Evolutionary conservation across 306 rosid genomes (phyloP).

Genomic region (Gleditsia sinensis): DNA sequence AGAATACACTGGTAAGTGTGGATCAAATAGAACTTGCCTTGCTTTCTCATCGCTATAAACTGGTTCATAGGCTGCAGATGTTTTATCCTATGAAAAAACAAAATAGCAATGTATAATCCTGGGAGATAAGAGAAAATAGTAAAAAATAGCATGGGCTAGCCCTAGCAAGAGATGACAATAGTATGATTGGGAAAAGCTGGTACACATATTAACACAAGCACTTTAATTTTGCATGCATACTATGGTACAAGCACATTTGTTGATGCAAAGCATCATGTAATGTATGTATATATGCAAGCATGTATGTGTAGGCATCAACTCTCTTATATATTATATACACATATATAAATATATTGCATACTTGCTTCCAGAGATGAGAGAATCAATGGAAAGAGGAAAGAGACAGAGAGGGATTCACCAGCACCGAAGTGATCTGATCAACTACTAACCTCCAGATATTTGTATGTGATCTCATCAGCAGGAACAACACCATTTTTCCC

Average conservation of each 20-base stretch:
- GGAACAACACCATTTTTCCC: conserved; percentile 84
- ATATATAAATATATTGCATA: neutral
- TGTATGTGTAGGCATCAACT: neutral
- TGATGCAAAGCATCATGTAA: neutral
- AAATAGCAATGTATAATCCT: neutral
- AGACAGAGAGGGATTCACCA: neutral
- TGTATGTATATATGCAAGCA: neutral
- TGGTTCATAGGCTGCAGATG: conserved; percentile 44
- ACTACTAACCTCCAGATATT: conserved; percentile 77
- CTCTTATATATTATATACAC: no score
- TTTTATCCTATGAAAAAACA: conserved; percentile 43
- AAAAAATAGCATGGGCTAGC: neutral
- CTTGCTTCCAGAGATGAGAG: neutral
- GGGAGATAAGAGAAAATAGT: neutral
- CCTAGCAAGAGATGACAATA: neutral
- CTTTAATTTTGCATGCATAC: no score
- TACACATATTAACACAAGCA: no score
- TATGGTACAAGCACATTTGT: neutral
- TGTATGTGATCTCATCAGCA: conserved; percentile 73
- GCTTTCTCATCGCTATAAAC: conserved; percentile 48
- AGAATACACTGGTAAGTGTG: neutral
- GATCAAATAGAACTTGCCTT: conserved; percentile 35
- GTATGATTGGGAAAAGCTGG: no score
- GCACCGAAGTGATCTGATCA: neutral
- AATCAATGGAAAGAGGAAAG: neutral